Evolutionary conservation across 164 flowering plant genomes (phyloP).

Genomic region (Cinnamomum micranthum): DNA sequence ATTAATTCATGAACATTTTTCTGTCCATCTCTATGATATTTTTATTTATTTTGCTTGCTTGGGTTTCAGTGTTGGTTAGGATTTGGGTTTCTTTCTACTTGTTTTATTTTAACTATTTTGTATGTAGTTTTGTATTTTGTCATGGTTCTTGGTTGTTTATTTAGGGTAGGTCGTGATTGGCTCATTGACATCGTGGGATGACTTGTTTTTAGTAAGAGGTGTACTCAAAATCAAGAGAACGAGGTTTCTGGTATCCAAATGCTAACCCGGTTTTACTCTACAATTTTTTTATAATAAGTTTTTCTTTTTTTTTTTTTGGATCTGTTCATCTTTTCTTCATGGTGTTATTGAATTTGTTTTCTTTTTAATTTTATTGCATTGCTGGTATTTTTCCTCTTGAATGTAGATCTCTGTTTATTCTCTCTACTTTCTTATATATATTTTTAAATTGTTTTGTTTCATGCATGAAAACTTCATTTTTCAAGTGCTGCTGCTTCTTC

Average conservation of each 20-base stretch:
- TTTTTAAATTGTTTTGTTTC: too few species aligned
- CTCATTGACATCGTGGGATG: neutral
- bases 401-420: too few species aligned
- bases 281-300: neutral
- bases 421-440: too few species aligned
- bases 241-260: neutral
- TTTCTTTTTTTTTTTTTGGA: too few species aligned
- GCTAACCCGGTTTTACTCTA: neutral
- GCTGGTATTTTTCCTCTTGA: too few species aligned
- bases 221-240: neutral
- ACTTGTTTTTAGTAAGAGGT: neutral
- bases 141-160: neutral
- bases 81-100: neutral
- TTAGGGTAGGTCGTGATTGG: neutral
- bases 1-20: neutral
- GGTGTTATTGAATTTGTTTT: too few species aligned
- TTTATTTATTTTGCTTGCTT: too few species aligned
- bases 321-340: too few species aligned
- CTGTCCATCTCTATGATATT: neutral
- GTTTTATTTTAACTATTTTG: neutral
- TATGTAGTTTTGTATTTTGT: too few species aligned
- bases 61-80: neutral
- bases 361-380: too few species aligned
- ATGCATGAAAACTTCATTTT: too few species aligned
- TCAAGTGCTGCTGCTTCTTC: too few species aligned